A percentile compares a stretch with the other conserved stretches of the same genome.
Evolutionary conservation across 257 asterid genomes (phyloP).

Genomic region (Forsythia viridissima): DNA sequence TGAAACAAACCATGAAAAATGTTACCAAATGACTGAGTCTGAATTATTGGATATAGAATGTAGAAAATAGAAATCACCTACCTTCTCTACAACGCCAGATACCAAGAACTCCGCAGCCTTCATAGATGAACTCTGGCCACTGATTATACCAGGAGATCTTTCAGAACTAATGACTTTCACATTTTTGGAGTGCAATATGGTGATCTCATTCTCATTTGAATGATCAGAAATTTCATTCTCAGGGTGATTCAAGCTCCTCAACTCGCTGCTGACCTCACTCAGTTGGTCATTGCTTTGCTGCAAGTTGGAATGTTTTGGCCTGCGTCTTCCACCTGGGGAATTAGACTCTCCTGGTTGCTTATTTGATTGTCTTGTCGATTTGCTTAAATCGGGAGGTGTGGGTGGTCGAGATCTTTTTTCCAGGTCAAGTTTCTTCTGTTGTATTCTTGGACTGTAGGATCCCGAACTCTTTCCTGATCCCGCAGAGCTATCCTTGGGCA

Average conservation of each 20-base stretch:
- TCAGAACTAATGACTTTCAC: constrained; percentile 39
- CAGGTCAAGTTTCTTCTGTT: constrained; percentile 63
- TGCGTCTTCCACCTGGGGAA: constrained; percentile 79
- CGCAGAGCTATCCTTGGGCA: constrained; percentile 48
- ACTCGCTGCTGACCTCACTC: constrained; percentile 43
- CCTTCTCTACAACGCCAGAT: constrained; percentile 47
- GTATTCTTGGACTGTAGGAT: constrained; percentile 71
- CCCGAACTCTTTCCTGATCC: constrained; percentile 54
- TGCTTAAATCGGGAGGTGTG: constrained; percentile 63
- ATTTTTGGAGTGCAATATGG: constrained; percentile 36
- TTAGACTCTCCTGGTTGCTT: constrained; percentile 56
- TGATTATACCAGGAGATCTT: constrained; percentile 35
- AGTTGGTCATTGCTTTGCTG: constrained; percentile 46
- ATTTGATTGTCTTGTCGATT: constrained; percentile 52
- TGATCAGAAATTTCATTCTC: constrained; percentile 46
- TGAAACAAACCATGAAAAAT: constrained; percentile 37
- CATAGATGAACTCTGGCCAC: constrained; percentile 34
- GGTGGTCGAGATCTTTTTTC: constrained; percentile 78
- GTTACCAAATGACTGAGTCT: constrained; percentile 9
- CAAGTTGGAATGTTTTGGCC: constrained; percentile 44
- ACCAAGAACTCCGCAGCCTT: constrained; percentile 27
- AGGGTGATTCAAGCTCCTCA: constrained; percentile 34
- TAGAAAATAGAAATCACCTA: constrained; percentile 21
- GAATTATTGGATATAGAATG: constrained; percentile 16
- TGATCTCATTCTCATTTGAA: constrained; percentile 36